Evolutionary conservation across 2,329 filamentous ascomycete genomes (phyloP).

Genomic region (Penicillium sp.): DNA sequence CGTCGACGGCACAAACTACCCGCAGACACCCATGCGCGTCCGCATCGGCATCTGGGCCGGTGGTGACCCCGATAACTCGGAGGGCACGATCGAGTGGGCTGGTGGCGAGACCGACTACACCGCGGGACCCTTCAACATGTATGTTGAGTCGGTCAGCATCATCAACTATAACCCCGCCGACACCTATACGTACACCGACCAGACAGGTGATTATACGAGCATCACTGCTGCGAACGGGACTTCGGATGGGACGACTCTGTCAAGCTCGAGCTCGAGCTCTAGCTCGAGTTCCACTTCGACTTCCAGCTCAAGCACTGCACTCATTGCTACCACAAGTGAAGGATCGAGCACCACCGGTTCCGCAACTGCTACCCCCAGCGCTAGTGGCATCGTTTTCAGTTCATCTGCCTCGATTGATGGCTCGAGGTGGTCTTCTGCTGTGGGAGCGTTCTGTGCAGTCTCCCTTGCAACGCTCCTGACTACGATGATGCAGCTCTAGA

Average conservation of each 20-base stretch:
- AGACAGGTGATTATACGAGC: constrained; percentile 63
- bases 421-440: neutral
- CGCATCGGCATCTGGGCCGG: constrained; percentile 73
- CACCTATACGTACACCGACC: constrained; percentile 69
- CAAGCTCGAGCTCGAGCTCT: constrained; percentile 2
- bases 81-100: constrained; percentile 69
- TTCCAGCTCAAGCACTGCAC: neutral
- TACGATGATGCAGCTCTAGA: neutral
- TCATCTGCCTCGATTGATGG: neutral
- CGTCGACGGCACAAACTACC: constrained; percentile 63
- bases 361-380: neutral
- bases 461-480: neutral
- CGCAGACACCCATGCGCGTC: constrained; percentile 75
- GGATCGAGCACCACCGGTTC: neutral
- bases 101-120: constrained; percentile 71
- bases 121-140: constrained; percentile 73
- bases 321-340: neutral
- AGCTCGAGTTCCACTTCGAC: constrained; percentile 8
- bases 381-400: neutral
- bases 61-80: constrained; percentile 52
- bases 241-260: constrained; percentile 1
- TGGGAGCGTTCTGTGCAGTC: neutral
- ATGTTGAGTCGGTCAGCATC: constrained; percentile 65
- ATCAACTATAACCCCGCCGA: constrained; percentile 63
- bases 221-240: constrained; percentile 52